phyloP scores from a whole-genome alignment of 2,329 filamentous ascomycete species.

The Ophiostoma ulmi region DNA sequence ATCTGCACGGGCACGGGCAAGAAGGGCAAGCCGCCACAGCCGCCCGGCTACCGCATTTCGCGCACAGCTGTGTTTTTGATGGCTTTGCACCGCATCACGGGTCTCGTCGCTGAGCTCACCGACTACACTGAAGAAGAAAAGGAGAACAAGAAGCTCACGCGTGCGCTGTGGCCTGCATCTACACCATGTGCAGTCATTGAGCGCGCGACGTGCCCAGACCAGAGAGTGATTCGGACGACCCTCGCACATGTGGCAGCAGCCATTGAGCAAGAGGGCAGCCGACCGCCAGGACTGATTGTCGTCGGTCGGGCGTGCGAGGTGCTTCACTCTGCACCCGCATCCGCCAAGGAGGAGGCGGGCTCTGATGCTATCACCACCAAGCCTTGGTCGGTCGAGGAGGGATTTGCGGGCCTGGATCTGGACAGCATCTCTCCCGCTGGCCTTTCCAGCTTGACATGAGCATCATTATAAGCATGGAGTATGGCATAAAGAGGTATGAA shows the following conservation, averaged over 20 bases:
- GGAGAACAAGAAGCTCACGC: conserved; percentile 30
- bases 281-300: conserved; percentile 83
- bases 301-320: conserved; percentile 80
- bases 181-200: conserved; percentile 92
- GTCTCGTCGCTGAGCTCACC: conserved; percentile 67
- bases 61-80: conserved; percentile 92
- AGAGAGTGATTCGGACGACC: conserved; percentile 85
- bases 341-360: background rate
- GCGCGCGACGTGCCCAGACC: conserved; percentile 87
- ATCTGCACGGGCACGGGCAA: conserved; percentile 95
- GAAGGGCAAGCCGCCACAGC: conserved; percentile 76
- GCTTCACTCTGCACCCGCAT: conserved; percentile 45
- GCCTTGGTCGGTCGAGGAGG: conserved; percentile 28
- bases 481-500: background rate
- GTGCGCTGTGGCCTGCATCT: conserved; percentile 60
- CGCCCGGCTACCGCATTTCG: conserved; percentile 69
- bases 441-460: conserved; percentile 15
- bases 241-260: conserved; percentile 72
- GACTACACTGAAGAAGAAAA: conserved; percentile 35
- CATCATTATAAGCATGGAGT: background rate
- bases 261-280: conserved; percentile 80
- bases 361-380: background rate
- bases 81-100: conserved; percentile 79
- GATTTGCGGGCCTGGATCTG: conserved; percentile 25
- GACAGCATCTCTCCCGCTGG: conserved; percentile 15